A percentile compares a stretch with the other conserved stretches of the same genome.
These are phyloP conservation scores for Mycena leptocephala DNA, from an alignment of 768 basidiomycete species.

Conservation along the genomic window DNA sequence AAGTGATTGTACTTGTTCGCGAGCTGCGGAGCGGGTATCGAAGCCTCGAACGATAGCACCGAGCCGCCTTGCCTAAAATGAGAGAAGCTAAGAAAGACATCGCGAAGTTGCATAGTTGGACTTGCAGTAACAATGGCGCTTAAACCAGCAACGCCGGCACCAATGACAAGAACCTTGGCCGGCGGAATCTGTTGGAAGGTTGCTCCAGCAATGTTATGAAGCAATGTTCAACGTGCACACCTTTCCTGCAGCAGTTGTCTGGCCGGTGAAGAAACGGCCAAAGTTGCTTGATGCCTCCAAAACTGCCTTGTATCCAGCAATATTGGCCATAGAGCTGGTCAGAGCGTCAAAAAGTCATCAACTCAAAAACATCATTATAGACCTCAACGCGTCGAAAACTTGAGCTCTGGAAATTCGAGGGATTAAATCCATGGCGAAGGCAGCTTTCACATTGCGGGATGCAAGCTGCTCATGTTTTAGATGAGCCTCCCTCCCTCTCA, in stretches of 20 bases:
- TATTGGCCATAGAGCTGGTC: constrained; percentile 92
- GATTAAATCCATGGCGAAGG: constrained; percentile 94
- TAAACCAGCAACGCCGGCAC: constrained; percentile 91
- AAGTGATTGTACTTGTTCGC: constrained; percentile 92
- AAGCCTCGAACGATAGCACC: constrained; percentile 93
- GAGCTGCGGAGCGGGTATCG: constrained; percentile 88
- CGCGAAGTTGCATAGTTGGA: background rate
- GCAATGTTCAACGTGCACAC: constrained; percentile 44
- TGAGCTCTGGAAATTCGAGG: constrained; percentile 93
- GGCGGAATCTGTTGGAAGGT: constrained; percentile 77
- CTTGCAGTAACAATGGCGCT: constrained; percentile 89
- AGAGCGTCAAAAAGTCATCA: constrained; percentile 1
- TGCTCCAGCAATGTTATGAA: background rate
- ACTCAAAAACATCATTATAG: background rate
- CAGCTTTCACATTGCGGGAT: constrained; percentile 38
- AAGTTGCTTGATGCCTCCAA: constrained; percentile 93
- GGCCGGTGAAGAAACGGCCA: constrained; percentile 91
- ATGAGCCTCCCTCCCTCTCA: background rate
- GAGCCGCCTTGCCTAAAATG: constrained; percentile 78
- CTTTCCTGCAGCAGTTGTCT: constrained; percentile 92
- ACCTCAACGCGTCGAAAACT: constrained; percentile 92
- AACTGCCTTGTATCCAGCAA: constrained; percentile 94
- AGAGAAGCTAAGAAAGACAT: background rate
- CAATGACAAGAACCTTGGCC: constrained; percentile 90
- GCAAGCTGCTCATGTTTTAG: constrained; percentile 1